These are phyloP conservation scores for Trichosporon sp. DNA, from an alignment of 1,284 basidiomycete genomes.

Conservation along the genomic window DNA sequence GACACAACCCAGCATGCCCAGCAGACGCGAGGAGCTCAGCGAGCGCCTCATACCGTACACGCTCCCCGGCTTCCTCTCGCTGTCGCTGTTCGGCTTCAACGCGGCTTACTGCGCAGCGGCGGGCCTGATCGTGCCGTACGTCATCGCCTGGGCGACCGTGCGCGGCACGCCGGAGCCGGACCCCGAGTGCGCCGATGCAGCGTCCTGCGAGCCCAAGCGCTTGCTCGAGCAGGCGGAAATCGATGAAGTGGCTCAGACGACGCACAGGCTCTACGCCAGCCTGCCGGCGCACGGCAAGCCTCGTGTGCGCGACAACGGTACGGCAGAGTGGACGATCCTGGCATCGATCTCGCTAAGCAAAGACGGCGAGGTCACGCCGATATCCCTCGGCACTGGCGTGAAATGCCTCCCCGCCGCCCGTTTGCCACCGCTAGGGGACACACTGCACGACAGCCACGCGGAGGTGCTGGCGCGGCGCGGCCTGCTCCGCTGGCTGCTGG, in stretches of 20 bases:
- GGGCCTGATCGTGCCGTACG: neutral
- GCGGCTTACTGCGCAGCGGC: neutral
- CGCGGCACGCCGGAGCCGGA: neutral
- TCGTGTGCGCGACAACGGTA: constrained; percentile 37
- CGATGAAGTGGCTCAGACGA: constrained; percentile 10
- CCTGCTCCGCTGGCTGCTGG: constrained; percentile 72
- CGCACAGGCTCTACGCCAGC: constrained; percentile 25
- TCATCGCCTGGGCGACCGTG: neutral
- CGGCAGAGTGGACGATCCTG: constrained; percentile 50
- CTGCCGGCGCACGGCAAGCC: constrained; percentile 48
- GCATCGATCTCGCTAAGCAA: constrained; percentile 36
- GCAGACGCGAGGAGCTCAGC: neutral
- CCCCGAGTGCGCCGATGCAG: neutral
- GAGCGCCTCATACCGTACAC: neutral
- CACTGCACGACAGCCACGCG: constrained; percentile 83
- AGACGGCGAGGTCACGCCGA: constrained; percentile 50
- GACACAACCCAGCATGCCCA: neutral
- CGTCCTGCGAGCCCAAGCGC: neutral
- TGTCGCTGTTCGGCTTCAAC: neutral
- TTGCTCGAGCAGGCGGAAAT: neutral
- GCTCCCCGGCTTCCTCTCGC: neutral
- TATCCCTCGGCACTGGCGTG: constrained; percentile 75
- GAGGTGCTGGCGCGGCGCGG: constrained; percentile 80
- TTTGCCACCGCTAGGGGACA: constrained; percentile 68
- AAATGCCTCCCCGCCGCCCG: constrained; percentile 72